Conservation (phyloP, 2,329 filamentous ascomycete species). For the Chrysoporthe deuterocubensis region DNA sequence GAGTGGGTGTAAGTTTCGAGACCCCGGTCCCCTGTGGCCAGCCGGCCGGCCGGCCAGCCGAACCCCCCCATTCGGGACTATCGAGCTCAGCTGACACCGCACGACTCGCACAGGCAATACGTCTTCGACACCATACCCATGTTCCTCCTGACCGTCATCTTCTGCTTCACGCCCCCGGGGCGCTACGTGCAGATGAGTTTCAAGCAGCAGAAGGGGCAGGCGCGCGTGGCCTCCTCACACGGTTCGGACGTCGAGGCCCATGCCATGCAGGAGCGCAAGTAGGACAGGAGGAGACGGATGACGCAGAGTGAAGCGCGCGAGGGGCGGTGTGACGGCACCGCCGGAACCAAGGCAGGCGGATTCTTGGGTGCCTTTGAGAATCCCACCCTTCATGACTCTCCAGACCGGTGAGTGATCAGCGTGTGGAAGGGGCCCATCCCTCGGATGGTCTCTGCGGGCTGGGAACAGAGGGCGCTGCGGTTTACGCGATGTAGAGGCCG, state of each 20-base stretch:
- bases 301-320: neutral
- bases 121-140: conserved; percentile 41
- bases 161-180: conserved; percentile 38
- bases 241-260: conserved; percentile 18
- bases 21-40: neutral
- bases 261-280: conserved; percentile 9
- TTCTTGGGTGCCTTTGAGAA: neutral
- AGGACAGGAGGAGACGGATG: neutral
- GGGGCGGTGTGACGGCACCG: neutral
- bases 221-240: conserved; percentile 8
- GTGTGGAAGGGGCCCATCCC: neutral
- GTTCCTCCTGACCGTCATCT: conserved; percentile 34
- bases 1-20: conserved; percentile 38
- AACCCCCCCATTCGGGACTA: neutral
- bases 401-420: neutral
- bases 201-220: conserved; percentile 33
- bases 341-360: neutral
- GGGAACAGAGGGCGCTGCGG: neutral
- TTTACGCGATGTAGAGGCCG: neutral
- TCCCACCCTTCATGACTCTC: neutral
- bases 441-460: neutral
- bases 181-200: conserved; percentile 40
- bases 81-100: conserved; percentile 3
- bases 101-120: conserved; percentile 32
- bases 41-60: too few relatives aligned